phyloP scores from a whole-genome alignment of 2,329 filamentous ascomycete species.

The Sporothrix curviconia region DNA sequence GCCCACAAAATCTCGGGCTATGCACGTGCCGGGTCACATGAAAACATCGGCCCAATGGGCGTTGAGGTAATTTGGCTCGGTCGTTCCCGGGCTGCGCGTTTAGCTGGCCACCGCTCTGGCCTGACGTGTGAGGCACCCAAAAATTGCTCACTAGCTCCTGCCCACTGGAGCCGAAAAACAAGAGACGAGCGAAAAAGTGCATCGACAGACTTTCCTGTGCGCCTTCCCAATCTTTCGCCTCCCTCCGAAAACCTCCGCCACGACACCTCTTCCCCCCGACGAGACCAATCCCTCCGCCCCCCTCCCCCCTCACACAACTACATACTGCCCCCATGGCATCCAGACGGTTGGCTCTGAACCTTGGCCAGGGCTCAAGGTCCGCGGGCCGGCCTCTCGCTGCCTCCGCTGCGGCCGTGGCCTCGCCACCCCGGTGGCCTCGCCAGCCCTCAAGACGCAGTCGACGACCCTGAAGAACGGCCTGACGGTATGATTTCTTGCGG shows the following conservation, averaged over 20 bases:
- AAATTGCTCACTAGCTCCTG: conserved; percentile 15
- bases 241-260: neutral
- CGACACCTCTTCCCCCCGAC: conserved; percentile 13
- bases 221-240: conserved; percentile 20
- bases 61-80: conserved; percentile 17
- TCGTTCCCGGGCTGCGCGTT: conserved; percentile 16
- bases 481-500: conserved; percentile 56
- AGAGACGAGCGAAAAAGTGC: conserved; percentile 14
- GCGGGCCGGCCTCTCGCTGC: conserved; percentile 75
- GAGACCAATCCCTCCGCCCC: conserved; percentile 39
- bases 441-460: conserved; percentile 75
- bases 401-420: conserved; percentile 79
- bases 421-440: conserved; percentile 68
- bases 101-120: conserved; percentile 7
- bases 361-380: conserved; percentile 80
- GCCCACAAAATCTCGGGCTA: neutral
- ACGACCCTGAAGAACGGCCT: conserved; percentile 96
- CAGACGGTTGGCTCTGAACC: conserved; percentile 91
- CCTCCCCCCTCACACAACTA: neutral
- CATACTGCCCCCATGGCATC: conserved; percentile 70
- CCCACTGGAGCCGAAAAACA: conserved; percentile 16
- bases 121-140: conserved; percentile 18
- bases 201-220: conserved; percentile 13
- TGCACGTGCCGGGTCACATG: conserved; percentile 9
- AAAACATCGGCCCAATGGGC: neutral